These are phyloP conservation scores for Pseudevernia furfuracea DNA, from an alignment of 495 filamentous ascomycete genomes.

Conservation along the genomic window DNA sequence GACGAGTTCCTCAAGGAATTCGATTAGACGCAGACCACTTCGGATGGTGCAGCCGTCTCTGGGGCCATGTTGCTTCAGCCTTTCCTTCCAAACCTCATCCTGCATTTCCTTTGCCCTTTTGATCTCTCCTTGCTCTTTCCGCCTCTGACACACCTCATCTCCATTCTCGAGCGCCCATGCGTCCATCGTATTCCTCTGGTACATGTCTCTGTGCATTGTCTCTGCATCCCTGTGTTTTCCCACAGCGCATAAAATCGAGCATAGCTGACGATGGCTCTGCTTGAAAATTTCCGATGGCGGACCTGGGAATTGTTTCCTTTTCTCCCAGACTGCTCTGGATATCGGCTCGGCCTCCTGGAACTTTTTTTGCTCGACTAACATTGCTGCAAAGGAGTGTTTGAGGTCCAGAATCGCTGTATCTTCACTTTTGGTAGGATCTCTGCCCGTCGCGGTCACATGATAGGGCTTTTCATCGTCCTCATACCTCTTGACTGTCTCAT, in stretches of 20 bases:
- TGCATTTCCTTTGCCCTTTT: slow-evolving; percentile 7
- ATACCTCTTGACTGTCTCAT: not conserved
- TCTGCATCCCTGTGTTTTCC: not conserved
- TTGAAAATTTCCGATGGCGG: not conserved
- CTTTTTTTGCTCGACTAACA: slow-evolving; percentile 9
- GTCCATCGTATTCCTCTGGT: not conserved
- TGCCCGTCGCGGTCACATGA: not conserved
- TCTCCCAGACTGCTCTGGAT: slow-evolving; percentile 7
- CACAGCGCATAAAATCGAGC: not conserved
- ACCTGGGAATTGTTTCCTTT: not conserved
- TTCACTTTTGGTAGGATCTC: not conserved
- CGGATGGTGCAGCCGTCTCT: not conserved
- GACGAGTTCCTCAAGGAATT: not conserved
- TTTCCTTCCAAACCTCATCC: slow-evolving; percentile 2
- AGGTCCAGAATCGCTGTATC: not conserved
- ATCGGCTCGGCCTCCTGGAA: not conserved
- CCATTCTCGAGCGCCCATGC: slow-evolving; percentile 14
- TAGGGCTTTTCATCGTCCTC: not conserved
- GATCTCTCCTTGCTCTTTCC: not conserved
- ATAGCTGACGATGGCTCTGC: slow-evolving; percentile 15
- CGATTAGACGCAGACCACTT: slow-evolving; percentile 3
- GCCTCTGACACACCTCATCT: slow-evolving; percentile 4
- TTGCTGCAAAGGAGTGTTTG: slow-evolving; percentile 3
- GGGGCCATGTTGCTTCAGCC: not conserved
- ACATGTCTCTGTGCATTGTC: not conserved